These are phyloP conservation scores for Penicillium sp. DNA, from an alignment of 2,329 filamentous ascomycete species.

Conservation along the genomic window DNA sequence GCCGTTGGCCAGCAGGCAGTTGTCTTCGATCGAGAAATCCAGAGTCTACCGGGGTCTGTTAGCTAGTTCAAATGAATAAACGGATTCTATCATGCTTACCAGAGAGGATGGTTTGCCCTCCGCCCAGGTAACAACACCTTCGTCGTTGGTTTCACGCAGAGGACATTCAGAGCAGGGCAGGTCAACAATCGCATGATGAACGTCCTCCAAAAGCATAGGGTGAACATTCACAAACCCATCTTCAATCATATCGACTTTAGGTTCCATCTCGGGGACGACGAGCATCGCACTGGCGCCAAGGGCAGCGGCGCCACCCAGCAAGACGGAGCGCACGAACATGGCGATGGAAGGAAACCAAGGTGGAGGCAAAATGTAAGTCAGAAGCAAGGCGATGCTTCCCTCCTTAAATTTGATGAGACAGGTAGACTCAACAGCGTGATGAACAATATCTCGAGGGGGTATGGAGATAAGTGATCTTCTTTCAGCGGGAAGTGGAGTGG, in stretches of 20 bases:
- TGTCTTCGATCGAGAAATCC: slow-evolving; percentile 31
- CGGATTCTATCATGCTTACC: slow-evolving; percentile 21
- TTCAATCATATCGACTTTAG: slow-evolving; percentile 13
- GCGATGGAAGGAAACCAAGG: slow-evolving; percentile 3
- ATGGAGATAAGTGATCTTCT: slow-evolving; percentile 8
- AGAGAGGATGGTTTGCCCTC: slow-evolving; percentile 31
- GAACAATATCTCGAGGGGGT: slow-evolving; percentile 1
- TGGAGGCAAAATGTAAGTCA: background rate
- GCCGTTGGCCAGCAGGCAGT: slow-evolving; percentile 31
- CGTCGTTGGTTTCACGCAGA: slow-evolving; percentile 26
- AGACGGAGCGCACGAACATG: slow-evolving; percentile 32
- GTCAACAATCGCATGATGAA: slow-evolving; percentile 24
- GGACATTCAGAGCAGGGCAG: slow-evolving; percentile 35
- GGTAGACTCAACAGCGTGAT: background rate
- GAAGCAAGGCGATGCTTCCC: background rate
- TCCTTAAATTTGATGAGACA: background rate
- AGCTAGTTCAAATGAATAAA: background rate
- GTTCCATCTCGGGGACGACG: slow-evolving; percentile 31
- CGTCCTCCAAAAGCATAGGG: slow-evolving; percentile 21
- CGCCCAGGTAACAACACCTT: slow-evolving; percentile 27
- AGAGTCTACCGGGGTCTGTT: slow-evolving; percentile 22
- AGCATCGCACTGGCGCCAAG: slow-evolving; percentile 33
- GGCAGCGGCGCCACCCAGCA: slow-evolving; percentile 27
- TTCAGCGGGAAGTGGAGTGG: slow-evolving; percentile 6
- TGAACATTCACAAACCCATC: slow-evolving; percentile 20